Base-by-base conservation (phyloP, 225 moss, liverwort and hornwort genomes). In the Pseudisothecium myosuroides region DNA sequence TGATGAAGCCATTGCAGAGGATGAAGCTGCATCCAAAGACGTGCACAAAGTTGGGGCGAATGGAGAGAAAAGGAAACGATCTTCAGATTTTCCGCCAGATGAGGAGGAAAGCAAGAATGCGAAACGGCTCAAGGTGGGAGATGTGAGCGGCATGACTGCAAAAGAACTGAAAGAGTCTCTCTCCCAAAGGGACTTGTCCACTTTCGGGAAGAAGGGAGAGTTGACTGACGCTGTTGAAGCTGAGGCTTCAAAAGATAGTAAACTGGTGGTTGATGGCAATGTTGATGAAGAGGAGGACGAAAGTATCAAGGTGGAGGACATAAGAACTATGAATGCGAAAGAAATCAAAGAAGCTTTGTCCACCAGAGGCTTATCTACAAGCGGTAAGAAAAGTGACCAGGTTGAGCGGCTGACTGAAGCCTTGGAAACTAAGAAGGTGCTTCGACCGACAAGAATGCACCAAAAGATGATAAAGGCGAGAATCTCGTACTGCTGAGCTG, bases 331-430 rank as follows among this genome's bases (percentile, higher is more conserved):
- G 95, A 82, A 79, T 59, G 90, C 95, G 50, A 89, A 91, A 86
- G 95, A 95, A 67, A 94, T 98, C 26, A 95, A 93, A 88, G 94
- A 87, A n/a, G 92, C 88, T 88, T 90, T 97, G n/a, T 89, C 90
- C 56, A 87, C 88, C 37, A 91, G 92, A 82, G 94, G 93, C 52
- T 89, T 92, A 63, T 83, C 92, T 72, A 91, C 91, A 37, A 90
- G 88, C 43, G 97, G 96, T 76, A 91, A 90, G 60, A 97, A 95
- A 83, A 90, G 81, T 73, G 91, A 90, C 24, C 93, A 97, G 73
- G 81, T 93, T 65, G 78, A 92, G 81, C 88, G 91, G 81, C 81
- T 88, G 85, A 90, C 60, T 75, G 84, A 83, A 87, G 86, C 91
- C 60, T 55, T 86, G 72, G 83, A 92, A 69, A 79, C 54, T 78